Evolutionary conservation across 805 yeast species (phyloP), one percentile per base, ranked within the genome.

Genomic region (Monosporozyma servazzii): DNA sequence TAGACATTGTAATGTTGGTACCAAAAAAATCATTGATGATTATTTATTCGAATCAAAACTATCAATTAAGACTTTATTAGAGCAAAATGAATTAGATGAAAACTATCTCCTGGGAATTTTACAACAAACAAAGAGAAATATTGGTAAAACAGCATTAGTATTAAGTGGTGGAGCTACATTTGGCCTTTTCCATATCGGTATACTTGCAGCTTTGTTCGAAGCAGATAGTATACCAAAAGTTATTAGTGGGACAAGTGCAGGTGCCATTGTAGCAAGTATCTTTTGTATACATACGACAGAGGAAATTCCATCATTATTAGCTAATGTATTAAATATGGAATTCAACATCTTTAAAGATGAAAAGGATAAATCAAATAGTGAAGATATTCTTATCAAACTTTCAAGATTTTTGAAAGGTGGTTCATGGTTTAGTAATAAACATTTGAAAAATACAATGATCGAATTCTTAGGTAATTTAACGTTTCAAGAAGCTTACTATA

Each of bases 161-260:
- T 75, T 93, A 50, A 84, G 95, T 47, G 99, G 99, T 1, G 99
- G 99, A 1, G 89, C 96, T 2, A 86, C 96, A 4, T 86, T 91
- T 71, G 99, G 98, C 0, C 70, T 91, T 48, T 81, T 90, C 54
- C 98, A 91, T 58, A 86, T 89, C 52, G 99, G 99, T 1, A 96
- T 93, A 0, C 70, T 91, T 45, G 81, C 88, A 4, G 86, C 93
- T 2, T 73, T 93, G 30, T 69, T 84, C 41, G 93, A 88, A 58
- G 76, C 78, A 48, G 82, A 84, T 50, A 71, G 89, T 21, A 71
- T 91, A 23, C 99, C 99, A 0, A 77, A 86, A 47, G 86, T 93
- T 37, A 80, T 93, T 15, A 86, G 96, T 47, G 99, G 99, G 1
- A 86, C 96, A 13, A 88, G 96, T 23, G 96, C 97, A 0, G 99